Evolutionary conservation across 1,284 basidiomycete genomes (phyloP), one percentile per base, ranked within the genome.

Genomic region (Ceratobasidium papillatum): DNA sequence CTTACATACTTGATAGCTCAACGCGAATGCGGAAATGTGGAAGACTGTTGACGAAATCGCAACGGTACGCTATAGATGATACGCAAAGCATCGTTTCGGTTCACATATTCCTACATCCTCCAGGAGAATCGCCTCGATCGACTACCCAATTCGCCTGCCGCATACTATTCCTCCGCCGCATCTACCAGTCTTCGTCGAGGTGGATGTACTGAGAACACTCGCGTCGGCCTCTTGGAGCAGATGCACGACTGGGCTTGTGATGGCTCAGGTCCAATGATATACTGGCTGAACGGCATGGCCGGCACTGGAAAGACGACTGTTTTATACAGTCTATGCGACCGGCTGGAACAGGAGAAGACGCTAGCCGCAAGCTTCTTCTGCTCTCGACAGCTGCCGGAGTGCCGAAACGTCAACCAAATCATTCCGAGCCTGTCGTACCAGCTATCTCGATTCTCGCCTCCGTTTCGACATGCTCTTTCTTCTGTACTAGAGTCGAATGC

Each of bases 301-400:
- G 64, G 64, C 30, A 68, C 51, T 5, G 64, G 66, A 19, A 69
- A 69, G 27, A 69, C 66, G 2, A 64, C 62, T 5, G 49, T 64
- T 25, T 22, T 43, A 14, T 64, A 51, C 30, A 49, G 38, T 3
- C 14, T 69, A 11, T 56, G 38, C 27, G 34, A 69, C 2, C 11
- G 5, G 2, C 36, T 69, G 47, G 36, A 30, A 17, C 17, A n/a
- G 2, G 12, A 12, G n/a, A 2, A n/a, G 12, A 22, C 19, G 25
- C 52, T 69, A 3, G 66, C 34, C 22, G 66, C 66, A 1, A 69
- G 66, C 38, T 69, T 69, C 22, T 69, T 69, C 54, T 69, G 66
- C 32, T 30, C 51, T 9, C 34, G 52, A 19, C 38, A 41, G 36
- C 54, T 41, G 19, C 36, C 36, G 1, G 54, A 69, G 27, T 69